Conservation (phyloP, 345 rosid species). For the Salix brachista region DNA sequence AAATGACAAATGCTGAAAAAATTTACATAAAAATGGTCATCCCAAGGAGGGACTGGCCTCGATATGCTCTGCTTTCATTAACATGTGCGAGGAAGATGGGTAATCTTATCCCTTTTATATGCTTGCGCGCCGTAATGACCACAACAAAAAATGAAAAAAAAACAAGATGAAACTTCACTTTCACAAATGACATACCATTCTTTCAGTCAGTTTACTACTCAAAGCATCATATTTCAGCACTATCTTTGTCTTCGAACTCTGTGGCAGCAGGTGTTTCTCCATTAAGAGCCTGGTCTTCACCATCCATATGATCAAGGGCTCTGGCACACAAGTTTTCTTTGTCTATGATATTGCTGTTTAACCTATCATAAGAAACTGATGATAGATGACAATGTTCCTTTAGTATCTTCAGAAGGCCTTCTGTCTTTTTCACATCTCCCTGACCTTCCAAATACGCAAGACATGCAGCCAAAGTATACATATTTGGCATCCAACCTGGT, state of each 20-base stretch:
- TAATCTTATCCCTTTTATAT: too few species aligned
- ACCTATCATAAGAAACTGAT: not conserved
- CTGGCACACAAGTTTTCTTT: not conserved
- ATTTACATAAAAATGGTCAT: too few species aligned
- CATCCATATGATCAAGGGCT: not conserved
- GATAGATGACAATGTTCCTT: conserved; percentile 5
- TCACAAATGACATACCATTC: not conserved
- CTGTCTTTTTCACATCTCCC: conserved; percentile 25
- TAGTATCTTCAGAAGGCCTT: conserved; percentile 16
- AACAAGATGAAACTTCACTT: too few species aligned
- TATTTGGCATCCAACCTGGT: conserved; percentile 33
- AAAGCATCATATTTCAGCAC: not conserved
- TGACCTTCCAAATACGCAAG: conserved; percentile 29
- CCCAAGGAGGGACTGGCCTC: too few species aligned
- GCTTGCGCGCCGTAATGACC: too few species aligned
- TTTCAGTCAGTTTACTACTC: not conserved
- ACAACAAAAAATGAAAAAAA: too few species aligned
- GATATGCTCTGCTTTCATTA: too few species aligned
- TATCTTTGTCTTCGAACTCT: not conserved
- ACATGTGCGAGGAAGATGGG: too few species aligned
- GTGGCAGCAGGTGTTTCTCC: not conserved
- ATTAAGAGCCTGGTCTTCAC: not conserved
- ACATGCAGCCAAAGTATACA: conserved; percentile 34
- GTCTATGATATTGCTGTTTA: not conserved
- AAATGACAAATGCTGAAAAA: too few species aligned